A percentile compares a stretch with the other conserved stretches of the same genome.
phyloP scores from a whole-genome alignment of 768 basidiomycete species.

The Phaffia australis region DNA sequence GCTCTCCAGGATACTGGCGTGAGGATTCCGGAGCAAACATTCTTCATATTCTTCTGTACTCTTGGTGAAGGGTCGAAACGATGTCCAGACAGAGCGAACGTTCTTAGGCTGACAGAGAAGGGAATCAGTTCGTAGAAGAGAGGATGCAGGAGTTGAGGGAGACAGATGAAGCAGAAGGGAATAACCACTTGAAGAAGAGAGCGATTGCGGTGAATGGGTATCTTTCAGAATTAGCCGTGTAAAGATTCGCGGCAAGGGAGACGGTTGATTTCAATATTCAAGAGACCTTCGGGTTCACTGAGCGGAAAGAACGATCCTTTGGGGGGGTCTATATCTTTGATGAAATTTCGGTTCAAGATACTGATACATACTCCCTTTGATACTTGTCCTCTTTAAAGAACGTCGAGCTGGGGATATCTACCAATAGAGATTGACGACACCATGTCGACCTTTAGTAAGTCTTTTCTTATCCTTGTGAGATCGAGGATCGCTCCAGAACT shows the following conservation, averaged over 20 bases:
- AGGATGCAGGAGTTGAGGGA: neutral
- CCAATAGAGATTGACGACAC: neutral
- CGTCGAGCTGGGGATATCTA: neutral
- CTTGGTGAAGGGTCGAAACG: neutral
- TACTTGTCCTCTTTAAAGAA: no score
- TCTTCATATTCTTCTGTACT: neutral
- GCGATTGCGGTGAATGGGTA: neutral
- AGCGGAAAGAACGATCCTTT: neutral
- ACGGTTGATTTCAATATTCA: conserved; percentile 1
- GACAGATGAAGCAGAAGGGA: neutral
- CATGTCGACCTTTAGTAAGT: conserved; percentile 5
- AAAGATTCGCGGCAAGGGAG: neutral
- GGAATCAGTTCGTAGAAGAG: neutral
- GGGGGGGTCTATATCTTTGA: neutral
- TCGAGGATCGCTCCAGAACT: no score
- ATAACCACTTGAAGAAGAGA: neutral
- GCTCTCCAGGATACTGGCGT: conserved; percentile 9
- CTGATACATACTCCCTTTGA: neutral
- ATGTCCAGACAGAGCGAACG: neutral
- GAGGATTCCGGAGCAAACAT: conserved; percentile 26
- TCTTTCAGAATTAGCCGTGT: neutral
- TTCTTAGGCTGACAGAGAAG: neutral
- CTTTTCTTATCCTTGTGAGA: neutral
- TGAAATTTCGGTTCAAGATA: neutral
- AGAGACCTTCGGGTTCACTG: conserved; percentile 15